phyloP scores from a whole-genome alignment of 257 asterid genomes.

The Nyctanthes arbortristis region DNA sequence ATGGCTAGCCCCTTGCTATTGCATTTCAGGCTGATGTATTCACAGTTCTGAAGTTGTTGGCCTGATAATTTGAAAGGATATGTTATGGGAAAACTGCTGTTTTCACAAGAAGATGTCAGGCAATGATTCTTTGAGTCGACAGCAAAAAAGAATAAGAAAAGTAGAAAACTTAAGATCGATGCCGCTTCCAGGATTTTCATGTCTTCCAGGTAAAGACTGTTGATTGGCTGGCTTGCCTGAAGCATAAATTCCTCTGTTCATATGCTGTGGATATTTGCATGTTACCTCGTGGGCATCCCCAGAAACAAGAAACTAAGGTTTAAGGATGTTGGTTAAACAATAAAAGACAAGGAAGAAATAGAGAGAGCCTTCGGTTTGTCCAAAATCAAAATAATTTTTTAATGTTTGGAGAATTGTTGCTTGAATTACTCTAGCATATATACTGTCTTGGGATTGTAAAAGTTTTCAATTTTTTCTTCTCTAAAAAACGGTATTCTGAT shows the following conservation, averaged over 20 bases:
- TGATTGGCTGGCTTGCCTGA: neutral
- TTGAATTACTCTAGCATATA: neutral
- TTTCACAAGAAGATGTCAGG: slow-evolving; percentile 5
- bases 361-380: neutral
- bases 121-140: slow-evolving; percentile 8
- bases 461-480: neutral
- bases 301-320: neutral
- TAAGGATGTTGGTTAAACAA: neutral
- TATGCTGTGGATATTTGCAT: neutral
- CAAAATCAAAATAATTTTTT: neutral
- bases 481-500: neutral
- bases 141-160: neutral
- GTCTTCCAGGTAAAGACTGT: neutral
- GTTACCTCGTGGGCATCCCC: neutral
- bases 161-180: neutral
- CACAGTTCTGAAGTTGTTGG: slow-evolving; percentile 8
- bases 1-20: neutral
- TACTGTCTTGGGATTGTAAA: neutral
- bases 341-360: neutral
- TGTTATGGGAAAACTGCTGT: neutral
- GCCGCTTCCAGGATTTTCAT: neutral
- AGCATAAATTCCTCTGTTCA: neutral
- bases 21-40: slow-evolving; percentile 10
- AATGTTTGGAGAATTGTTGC: neutral
- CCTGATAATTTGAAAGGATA: slow-evolving; percentile 22